Evolutionary conservation across 1,139 yeast species (phyloP).

Genomic region (Scheffersomyces segobiensis): DNA sequence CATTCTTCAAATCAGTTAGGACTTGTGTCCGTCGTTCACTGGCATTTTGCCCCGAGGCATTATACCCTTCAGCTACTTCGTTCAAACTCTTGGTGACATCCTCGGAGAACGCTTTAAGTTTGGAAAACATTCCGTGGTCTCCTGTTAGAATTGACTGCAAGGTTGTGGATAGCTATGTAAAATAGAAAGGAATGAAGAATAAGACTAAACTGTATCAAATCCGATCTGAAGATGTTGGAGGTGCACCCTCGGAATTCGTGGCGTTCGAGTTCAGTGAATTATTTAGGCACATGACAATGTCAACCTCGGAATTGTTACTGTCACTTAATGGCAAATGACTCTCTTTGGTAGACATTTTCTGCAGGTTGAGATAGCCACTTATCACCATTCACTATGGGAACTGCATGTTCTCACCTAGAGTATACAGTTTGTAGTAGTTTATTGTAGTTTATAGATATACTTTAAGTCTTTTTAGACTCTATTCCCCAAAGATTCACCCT

Average conservation of each 20-base stretch:
- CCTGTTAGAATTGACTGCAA: neutral
- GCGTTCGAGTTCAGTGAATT: neutral
- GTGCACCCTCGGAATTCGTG: neutral
- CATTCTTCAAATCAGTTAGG: slow-evolving; percentile 31
- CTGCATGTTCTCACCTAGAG: neutral
- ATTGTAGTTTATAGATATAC: neutral
- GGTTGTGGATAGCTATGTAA: neutral
- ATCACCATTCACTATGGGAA: neutral
- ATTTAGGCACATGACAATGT: neutral
- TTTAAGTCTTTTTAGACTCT: neutral
- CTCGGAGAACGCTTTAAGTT: slow-evolving; percentile 62
- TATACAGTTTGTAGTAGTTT: neutral
- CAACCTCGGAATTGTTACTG: neutral
- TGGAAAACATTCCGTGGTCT: slow-evolving; percentile 51
- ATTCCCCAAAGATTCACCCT: neutral
- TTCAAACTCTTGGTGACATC: slow-evolving; percentile 49
- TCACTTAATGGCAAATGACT: neutral
- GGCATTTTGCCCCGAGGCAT: neutral
- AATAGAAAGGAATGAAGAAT: neutral
- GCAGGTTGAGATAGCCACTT: neutral
- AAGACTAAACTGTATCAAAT: too few species aligned
- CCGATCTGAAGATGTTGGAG: neutral
- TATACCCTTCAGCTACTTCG: slow-evolving; percentile 21
- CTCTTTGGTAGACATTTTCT: neutral
- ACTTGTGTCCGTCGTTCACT: neutral